Conservation (phyloP, 306 rosid species). For the Trichosanthes cucumerina region DNA sequence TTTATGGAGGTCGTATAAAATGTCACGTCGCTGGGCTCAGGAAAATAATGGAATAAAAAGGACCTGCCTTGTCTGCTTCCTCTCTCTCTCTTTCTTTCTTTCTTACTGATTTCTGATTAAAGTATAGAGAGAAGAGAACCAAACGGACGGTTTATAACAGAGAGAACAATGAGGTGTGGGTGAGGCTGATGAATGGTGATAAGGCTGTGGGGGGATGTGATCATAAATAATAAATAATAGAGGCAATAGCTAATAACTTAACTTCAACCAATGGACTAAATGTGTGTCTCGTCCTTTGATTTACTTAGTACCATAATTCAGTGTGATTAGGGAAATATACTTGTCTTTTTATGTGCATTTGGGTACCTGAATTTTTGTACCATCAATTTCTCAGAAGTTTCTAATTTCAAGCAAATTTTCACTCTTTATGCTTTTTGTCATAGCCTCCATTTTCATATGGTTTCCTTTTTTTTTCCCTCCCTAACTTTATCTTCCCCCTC, state of each 20-base stretch:
- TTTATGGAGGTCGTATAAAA: slow-evolving; percentile 3
- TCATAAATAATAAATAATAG: not conserved
- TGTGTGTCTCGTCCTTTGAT: not conserved
- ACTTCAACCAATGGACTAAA: not conserved
- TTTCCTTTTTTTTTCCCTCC: not conserved
- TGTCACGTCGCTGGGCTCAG: slow-evolving; percentile 14
- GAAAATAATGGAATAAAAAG: slow-evolving; percentile 15
- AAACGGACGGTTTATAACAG: not conserved
- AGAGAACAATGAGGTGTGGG: not conserved
- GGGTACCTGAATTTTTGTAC: slow-evolving; percentile 2
- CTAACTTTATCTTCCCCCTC: not conserved
- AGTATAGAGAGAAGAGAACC: slow-evolving; percentile 6
- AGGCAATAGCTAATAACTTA: not conserved
- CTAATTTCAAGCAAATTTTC: not conserved
- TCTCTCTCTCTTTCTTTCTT: not conserved
- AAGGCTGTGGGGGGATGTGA: not conserved
- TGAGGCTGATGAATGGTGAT: slow-evolving; percentile 4
- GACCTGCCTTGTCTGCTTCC: slow-evolving; percentile 14
- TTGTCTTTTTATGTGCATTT: not conserved
- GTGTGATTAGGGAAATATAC: not conserved
- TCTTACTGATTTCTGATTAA: too few relatives aligned
- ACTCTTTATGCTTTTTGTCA: not conserved
- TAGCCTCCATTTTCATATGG: not conserved
- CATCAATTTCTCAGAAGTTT: not conserved
- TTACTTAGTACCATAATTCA: not conserved